Percentiles rank a stretch among this genome's conserved stretches.
These are phyloP conservation scores for Botrytis hyacinthi DNA, from an alignment of 2,329 filamentous ascomycete genomes.

Conservation along the genomic window DNA sequence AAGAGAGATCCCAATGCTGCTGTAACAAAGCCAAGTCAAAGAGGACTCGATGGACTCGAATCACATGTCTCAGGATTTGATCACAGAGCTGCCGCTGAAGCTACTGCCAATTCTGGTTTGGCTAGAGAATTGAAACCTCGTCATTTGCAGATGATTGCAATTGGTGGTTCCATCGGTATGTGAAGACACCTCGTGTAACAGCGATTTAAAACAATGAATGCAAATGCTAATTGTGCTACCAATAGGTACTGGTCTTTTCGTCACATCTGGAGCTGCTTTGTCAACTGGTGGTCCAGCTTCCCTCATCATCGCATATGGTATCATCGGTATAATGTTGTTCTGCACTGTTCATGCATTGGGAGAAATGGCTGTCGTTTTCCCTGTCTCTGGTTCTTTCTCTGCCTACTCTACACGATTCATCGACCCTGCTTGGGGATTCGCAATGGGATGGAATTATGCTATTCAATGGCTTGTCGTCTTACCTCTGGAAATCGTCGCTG, in stretches of 20 bases:
- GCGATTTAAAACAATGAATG: background rate
- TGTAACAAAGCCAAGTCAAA: conserved; percentile 39
- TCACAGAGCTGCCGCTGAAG: conserved; percentile 58
- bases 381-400: conserved; percentile 86
- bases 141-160: conserved; percentile 61
- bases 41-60: conserved; percentile 7
- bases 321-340: conserved; percentile 55
- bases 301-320: conserved; percentile 35
- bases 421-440: conserved; percentile 90
- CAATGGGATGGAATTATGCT: conserved; percentile 87
- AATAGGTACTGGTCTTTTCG: conserved; percentile 51
- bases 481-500: conserved; percentile 82
- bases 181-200: background rate
- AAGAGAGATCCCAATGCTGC: conserved; percentile 45
- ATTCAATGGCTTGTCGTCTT: conserved; percentile 81
- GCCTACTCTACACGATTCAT: conserved; percentile 91
- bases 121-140: conserved; percentile 54
- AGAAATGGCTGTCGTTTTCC: conserved; percentile 88
- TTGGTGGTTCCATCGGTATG: conserved; percentile 33
- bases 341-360: conserved; percentile 81
- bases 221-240: conserved; percentile 45
- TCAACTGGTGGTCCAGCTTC: conserved; percentile 40
- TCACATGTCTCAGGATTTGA: conserved; percentile 47
- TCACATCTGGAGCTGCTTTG: conserved; percentile 37
- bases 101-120: conserved; percentile 71